Evolutionary conservation across 2,329 filamentous ascomycete species (phyloP).

Genomic region (Orbilia oligospora): DNA sequence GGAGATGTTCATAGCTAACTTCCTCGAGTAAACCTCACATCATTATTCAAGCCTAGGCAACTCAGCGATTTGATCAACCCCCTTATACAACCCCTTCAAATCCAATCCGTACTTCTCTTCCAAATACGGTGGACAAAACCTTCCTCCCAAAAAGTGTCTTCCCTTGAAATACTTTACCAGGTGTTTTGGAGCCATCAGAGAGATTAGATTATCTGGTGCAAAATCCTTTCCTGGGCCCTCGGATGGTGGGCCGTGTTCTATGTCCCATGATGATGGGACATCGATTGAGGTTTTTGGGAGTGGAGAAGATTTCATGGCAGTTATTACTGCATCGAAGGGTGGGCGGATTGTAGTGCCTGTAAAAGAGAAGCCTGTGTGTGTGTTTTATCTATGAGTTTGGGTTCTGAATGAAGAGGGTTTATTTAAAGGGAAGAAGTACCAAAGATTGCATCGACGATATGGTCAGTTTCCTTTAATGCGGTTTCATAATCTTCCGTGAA

Average conservation of each 20-base stretch:
- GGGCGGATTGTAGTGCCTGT: slow-evolving; percentile 86
- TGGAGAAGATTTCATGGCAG: slow-evolving; percentile 79
- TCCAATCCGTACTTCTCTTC: slow-evolving; percentile 89
- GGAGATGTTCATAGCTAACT: not conserved
- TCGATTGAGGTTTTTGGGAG: slow-evolving; percentile 90
- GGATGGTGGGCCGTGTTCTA: slow-evolving; percentile 84
- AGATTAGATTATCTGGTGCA: slow-evolving; percentile 84
- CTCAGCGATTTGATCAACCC: slow-evolving; percentile 50
- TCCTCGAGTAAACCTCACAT: too few relatives aligned
- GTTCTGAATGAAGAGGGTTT: slow-evolving; percentile 27
- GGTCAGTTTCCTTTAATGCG: slow-evolving; percentile 78
- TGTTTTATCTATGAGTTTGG: slow-evolving; percentile 55
- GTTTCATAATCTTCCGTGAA: slow-evolving; percentile 84
- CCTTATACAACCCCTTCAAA: slow-evolving; percentile 68
- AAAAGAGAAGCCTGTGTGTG: slow-evolving; percentile 83
- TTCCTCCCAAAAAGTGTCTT: slow-evolving; percentile 90
- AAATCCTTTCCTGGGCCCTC: slow-evolving; percentile 84
- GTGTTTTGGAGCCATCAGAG: slow-evolving; percentile 93
- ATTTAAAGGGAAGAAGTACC: slow-evolving; percentile 69
- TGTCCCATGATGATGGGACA: slow-evolving; percentile 94
- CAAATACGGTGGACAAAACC: slow-evolving; percentile 83
- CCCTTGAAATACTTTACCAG: slow-evolving; percentile 86
- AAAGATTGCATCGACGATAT: slow-evolving; percentile 93
- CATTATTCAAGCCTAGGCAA: slow-evolving; percentile 12
- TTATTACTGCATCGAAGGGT: slow-evolving; percentile 87